Base-by-base conservation (phyloP, 768 basidiomycete species). In the Tulasnella sp. region DNA sequence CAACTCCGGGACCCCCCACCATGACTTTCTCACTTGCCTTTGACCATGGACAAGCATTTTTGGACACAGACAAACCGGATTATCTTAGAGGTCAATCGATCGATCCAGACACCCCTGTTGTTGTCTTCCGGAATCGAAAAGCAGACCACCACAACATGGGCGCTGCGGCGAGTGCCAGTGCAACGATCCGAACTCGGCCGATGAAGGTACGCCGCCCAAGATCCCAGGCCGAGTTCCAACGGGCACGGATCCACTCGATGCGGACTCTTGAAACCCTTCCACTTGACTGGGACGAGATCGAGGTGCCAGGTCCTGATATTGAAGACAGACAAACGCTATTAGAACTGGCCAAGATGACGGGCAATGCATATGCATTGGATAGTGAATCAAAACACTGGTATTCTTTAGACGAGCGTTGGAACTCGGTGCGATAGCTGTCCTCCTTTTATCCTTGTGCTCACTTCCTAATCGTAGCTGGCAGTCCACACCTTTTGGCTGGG, bases 401-500 rank as follows among this genome's bases (percentile, higher is more conserved):
- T 64, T 75, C 77, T 19, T 61, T 88, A 11, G 75, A 75, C 0
- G 75, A 73, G 0, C 72, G 75, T 2, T 93, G 82, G 79, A 82
- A 79, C 63, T 69, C 69, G 6, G 83, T 80, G 65, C 62, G 76
- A 35, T 63, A 31, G 19, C 43, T 54, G 12, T 14, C 23, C 1
- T 34, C 41, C 35, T 17, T 0, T 39, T 65, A 56, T 37, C 39
- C 7, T 54, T 23, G 49, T 49, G 11, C 3, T 49, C 51, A 4
- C 42, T 35, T 2, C 12, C 41, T 58, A 52, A 21, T 45, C 34
- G 57, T 21, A 12, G 53, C 7, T 48, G 21, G 14, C 60, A 86
- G 81, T 77, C 74, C 27, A 72, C 74, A 27, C 86, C 92, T 0
- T 83, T 91, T 63, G 94, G 94, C 11, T 97, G 93, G 92, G 80